phyloP scores from a whole-genome alignment of 1,284 basidiomycete species.

The Sphagnurus paluster region DNA sequence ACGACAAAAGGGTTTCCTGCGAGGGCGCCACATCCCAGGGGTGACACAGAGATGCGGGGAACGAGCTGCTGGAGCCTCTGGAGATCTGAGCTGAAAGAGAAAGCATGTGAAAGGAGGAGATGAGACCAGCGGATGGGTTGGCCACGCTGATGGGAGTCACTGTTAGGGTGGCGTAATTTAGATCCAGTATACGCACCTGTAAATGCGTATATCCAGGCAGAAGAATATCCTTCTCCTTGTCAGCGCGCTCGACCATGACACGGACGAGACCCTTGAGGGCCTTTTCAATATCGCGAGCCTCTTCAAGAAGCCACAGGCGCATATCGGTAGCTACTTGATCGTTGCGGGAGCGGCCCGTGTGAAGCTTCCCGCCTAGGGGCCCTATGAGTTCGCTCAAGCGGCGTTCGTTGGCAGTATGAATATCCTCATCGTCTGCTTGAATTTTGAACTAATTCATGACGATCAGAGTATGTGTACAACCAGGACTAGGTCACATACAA shows the following conservation, averaged over 20 bases:
- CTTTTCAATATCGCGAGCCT: slow-evolving; percentile 72
- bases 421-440: slow-evolving; percentile 91
- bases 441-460: slow-evolving; percentile 59
- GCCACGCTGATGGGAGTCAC: slow-evolving; percentile 63
- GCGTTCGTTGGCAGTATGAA: slow-evolving; percentile 99
- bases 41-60: slow-evolving; percentile 89
- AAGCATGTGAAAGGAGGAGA: slow-evolving; percentile 92
- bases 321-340: slow-evolving; percentile 99
- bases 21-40: slow-evolving; percentile 91
- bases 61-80: slow-evolving; percentile 84
- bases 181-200: slow-evolving; percentile 58
- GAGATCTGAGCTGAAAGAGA: slow-evolving; percentile 88
- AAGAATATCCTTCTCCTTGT: slow-evolving; percentile 88
- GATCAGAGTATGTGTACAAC: neutral
- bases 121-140: slow-evolving; percentile 99
- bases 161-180: neutral
- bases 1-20: slow-evolving; percentile 96
- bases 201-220: slow-evolving; percentile 98
- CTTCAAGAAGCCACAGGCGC: slow-evolving; percentile 91
- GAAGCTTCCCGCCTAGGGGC: slow-evolving; percentile 87
- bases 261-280: slow-evolving; percentile 79
- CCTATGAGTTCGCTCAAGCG: slow-evolving; percentile 93
- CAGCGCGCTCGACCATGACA: slow-evolving; percentile 89
- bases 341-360: slow-evolving; percentile 95
- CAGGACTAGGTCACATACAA: slow-evolving; percentile 43